Base-by-base conservation (phyloP, 768 basidiomycete species). In the Wakefieldia striispora region DNA sequence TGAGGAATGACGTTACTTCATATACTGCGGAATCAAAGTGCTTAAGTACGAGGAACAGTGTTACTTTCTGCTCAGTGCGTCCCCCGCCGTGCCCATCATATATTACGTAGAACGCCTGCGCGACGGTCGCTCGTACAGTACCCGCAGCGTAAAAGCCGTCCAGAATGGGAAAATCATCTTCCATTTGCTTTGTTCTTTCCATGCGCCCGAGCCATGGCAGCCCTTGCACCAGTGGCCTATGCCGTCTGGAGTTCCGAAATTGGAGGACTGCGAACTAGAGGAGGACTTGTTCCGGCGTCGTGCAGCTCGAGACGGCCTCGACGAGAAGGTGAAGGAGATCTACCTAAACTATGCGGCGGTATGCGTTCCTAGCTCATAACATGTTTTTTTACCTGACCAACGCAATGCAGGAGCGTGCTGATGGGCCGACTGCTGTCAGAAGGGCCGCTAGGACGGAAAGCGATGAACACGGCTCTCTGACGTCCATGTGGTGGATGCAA, bases 171-270 rank as follows among this genome's bases (percentile, higher is more conserved):
- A 66, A 38, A 64, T 65, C n/a, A 70, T 82, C 49, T 81, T 81
- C 64, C 75, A 86, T 36, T 73, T 91, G 69, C 62, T 88, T 51
- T 91, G 88, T 65, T 92, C 90, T 5, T 93, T 91, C 74, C 88
- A 92, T 54, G 76, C 73, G 44, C 86, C 87, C 3, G 91, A 93
- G 61, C 80, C 81, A 10, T 82, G 81, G 78, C 88, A 90, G 60
- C 87, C 83, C 1, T 63, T 71, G 9, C 75, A 83, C 57, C 84
- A 88, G 50, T 84, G 80, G 78, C 68, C 79, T 3, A 83, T 87
- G 77, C 89, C 89, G 0, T 72, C 75, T 16, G 79, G 53, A 8
- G 53, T 73, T 8, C 72, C 76, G 5, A 60, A 56, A 16, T 83
- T 88, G 0, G 86, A 89, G 27, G 70, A 82, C 17, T 88, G 86